Conservation (phyloP, 805 yeast species). For the Candida michaelii region DNA sequence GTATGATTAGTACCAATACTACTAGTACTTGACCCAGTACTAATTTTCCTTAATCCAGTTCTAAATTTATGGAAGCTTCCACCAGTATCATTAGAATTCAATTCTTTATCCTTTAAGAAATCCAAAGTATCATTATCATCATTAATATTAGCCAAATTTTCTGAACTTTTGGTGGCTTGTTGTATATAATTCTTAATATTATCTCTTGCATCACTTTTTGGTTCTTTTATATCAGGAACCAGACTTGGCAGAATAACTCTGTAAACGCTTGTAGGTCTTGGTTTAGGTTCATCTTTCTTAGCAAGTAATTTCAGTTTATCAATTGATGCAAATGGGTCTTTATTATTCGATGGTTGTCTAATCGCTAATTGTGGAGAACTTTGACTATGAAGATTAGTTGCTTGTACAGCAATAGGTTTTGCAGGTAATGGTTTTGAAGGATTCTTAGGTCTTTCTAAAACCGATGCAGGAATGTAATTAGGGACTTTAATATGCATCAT, state of each 20-base stretch:
- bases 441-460: conserved; percentile 18
- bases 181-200: conserved; percentile 34
- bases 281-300: background rate
- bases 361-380: conserved; percentile 9
- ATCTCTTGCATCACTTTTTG: conserved; percentile 15
- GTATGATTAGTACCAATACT: conserved; percentile 21
- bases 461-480: conserved; percentile 41
- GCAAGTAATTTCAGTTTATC: conserved; percentile 36
- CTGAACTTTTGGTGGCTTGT: conserved; percentile 29
- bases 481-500: conserved; percentile 52
- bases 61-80: conserved; percentile 37
- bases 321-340: conserved; percentile 45
- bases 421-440: background rate
- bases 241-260: conserved; percentile 11
- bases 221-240: background rate
- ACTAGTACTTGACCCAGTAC: conserved; percentile 31
- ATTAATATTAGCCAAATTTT: conserved; percentile 21
- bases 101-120: conserved; percentile 35
- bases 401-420: conserved; percentile 1
- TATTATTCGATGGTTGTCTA: conserved; percentile 6
- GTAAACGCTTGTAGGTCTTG: conserved; percentile 11
- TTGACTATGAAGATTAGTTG: conserved; percentile 5
- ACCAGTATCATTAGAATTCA: conserved; percentile 30
- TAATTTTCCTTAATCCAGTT: conserved; percentile 36
- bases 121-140: conserved; percentile 34